Percentiles rank a stretch among this genome's conserved stretches.
phyloP scores from a whole-genome alignment of 305 asterid species.

The Solanum chacoense region DNA sequence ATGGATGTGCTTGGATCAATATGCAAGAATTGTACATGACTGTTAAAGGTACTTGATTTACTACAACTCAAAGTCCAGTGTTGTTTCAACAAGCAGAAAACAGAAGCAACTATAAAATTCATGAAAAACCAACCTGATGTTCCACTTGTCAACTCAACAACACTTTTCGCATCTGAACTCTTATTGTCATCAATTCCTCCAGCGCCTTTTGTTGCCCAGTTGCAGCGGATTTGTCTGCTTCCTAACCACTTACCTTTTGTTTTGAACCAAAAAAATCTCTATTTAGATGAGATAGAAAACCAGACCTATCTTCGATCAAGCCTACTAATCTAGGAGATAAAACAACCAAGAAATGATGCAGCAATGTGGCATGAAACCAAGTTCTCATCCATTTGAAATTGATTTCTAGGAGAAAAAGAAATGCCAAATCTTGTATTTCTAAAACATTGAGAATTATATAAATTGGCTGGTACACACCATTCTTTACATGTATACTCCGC shows the following conservation, averaged over 20 bases:
- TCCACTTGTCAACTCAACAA: constrained; percentile 69
- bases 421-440: neutral
- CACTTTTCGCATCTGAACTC: constrained; percentile 53
- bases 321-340: neutral
- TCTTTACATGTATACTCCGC: neutral
- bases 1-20: neutral
- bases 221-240: constrained; percentile 88
- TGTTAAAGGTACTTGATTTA: neutral
- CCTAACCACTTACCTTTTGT: constrained; percentile 87
- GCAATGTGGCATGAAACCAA: neutral
- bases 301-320: neutral
- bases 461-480: neutral
- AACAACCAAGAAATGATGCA: neutral
- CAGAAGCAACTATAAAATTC: neutral
- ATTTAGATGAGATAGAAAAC: neutral
- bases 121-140: constrained; percentile 41
- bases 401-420: neutral
- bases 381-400: neutral
- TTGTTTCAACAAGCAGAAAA: neutral
- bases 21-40: neutral
- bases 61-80: neutral
- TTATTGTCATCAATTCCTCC: constrained; percentile 55
- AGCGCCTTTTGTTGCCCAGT: constrained; percentile 92
- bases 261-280: neutral
- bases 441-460: neutral